phyloP scores from a whole-genome alignment of 2,329 filamentous ascomycete genomes.

The Trichophyton benhamiae region DNA sequence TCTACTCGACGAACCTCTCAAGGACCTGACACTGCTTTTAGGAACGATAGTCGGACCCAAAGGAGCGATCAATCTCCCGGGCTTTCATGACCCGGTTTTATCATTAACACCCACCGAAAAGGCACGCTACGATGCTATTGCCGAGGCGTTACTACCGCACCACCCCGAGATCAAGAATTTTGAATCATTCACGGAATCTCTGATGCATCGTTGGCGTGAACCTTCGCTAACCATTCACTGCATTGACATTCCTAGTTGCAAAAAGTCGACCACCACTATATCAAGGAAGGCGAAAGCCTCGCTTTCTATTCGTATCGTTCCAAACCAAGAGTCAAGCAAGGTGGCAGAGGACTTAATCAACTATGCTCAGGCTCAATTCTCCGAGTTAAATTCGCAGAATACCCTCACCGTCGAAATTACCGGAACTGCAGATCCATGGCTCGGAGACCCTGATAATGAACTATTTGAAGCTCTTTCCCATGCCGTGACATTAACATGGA shows the following conservation, averaged over 20 bases:
- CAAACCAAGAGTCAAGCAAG: constrained; percentile 76
- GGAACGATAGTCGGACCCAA: constrained; percentile 68
- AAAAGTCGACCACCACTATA: constrained; percentile 72
- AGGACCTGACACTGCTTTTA: constrained; percentile 75
- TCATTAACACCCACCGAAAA: constrained; percentile 64
- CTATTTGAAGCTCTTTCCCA: constrained; percentile 82
- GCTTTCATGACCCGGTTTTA: constrained; percentile 77
- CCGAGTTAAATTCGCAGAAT: constrained; percentile 65
- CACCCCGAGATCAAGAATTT: constrained; percentile 54
- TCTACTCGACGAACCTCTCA: constrained; percentile 73
- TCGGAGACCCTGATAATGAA: constrained; percentile 79
- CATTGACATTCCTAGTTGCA: constrained; percentile 79
- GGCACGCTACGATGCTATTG: constrained; percentile 71
- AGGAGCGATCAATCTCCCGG: constrained; percentile 72
- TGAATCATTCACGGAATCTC: constrained; percentile 61
- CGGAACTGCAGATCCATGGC: constrained; percentile 90
- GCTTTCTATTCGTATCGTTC: constrained; percentile 81
- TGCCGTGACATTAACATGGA: constrained; percentile 78
- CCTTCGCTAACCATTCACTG: constrained; percentile 88
- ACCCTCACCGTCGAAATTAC: constrained; percentile 70
- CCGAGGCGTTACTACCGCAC: constrained; percentile 58
- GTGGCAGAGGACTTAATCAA: constrained; percentile 55
- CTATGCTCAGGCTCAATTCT: constrained; percentile 62
- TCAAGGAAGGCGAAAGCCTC: constrained; percentile 79
- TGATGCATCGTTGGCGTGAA: constrained; percentile 92